Conservation (phyloP, 108 stramenopile genomes). For the Cyclotella choctawhatcheeana region DNA sequence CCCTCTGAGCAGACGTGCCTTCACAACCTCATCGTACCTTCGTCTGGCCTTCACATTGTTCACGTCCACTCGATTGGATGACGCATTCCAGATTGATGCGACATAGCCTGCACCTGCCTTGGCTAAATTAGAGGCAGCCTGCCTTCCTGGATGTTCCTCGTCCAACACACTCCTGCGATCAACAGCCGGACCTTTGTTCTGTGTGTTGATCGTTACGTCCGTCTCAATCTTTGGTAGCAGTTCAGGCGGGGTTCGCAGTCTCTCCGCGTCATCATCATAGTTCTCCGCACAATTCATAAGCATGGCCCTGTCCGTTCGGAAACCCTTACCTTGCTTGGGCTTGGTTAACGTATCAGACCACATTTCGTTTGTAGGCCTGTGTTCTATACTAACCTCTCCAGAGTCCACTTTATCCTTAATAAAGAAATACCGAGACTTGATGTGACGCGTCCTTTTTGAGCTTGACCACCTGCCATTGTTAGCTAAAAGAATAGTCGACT, state of each 20-base stretch:
- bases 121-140: no score
- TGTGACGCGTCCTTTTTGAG: neutral
- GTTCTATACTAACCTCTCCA: neutral
- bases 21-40: neutral
- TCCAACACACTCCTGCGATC: neutral
- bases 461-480: neutral
- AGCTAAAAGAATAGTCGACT: neutral
- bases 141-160: no score
- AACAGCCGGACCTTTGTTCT: no score
- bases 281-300: neutral
- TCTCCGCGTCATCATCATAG: neutral
- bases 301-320: neutral
- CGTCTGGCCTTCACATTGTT: neutral
- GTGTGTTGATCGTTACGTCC: neutral
- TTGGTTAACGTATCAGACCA: neutral
- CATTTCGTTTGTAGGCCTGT: neutral
- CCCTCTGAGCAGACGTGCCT: neutral
- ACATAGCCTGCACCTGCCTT: no score
- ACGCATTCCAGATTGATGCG: neutral
- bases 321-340: neutral
- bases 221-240: neutral
- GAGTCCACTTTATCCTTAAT: neutral
- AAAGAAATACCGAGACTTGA: neutral
- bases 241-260: neutral
- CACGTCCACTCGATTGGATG: neutral